Evolutionary conservation across 345 rosid genomes (phyloP), one percentile per base, ranked within the genome.

Genomic region (Salix udensis): DNA sequence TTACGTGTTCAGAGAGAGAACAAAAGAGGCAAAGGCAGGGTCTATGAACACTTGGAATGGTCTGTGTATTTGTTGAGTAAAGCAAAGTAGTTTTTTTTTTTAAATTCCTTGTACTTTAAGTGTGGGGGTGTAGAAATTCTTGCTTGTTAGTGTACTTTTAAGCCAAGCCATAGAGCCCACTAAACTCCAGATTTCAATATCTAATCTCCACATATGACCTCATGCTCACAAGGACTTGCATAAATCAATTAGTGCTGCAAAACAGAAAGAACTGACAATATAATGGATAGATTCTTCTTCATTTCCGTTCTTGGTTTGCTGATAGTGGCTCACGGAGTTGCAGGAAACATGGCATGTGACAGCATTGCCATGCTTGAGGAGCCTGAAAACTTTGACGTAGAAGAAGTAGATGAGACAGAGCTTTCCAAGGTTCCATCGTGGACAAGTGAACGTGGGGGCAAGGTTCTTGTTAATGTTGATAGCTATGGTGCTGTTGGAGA

Each of bases 401-500:
- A 82, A 73, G 92, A 89, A 77, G 92, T 84, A 6, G 77, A 84
- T 72, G 85, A 87, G 24, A 65, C 66, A 69, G 85, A 85, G 24
- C 78, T 71, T 78, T 79, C 85, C 68, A 85, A 83, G 67, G 69
- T 76, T 60, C 86, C 89, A 7, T 81, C 77, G 30, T 85, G 88
- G 89, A 84, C 85, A 68, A 88, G 89, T 82, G 89, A 86, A 76
- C 81, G 77, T 40, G 88, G 94, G 60, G 76, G 86, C 74, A 89
- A 83, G 87, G 90, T 88, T 81, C 88, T 93, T 68, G 94, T 96
- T 76, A 93, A 96, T 78, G 96, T 96, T 46, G 97, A 96, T 78
- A 91, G 94, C 89, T 96, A 93, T 44, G 91, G 90, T 68, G 96
- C 98, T 50, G 89, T 67, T 78, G 99, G 96, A 85, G 89, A 96